Base-by-base conservation (phyloP, 805 yeast genomes). In the Suhomyces prunicola region DNA sequence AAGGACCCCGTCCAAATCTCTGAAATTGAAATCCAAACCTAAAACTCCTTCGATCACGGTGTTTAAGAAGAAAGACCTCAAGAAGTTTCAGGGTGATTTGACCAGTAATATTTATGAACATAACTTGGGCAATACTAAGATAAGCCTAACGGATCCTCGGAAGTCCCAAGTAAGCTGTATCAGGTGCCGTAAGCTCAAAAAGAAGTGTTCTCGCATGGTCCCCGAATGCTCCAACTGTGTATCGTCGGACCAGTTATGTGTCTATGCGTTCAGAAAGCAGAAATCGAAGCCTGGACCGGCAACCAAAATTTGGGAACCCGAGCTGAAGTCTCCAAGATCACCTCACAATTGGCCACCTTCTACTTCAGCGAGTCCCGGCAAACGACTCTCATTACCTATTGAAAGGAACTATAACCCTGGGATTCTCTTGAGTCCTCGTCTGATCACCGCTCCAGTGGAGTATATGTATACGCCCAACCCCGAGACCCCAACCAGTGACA, bases 191-290 rank as follows among this genome's bases (percentile, higher is more conserved):
- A 62, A 65, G 46, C 64, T 59, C 50, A 69, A 69, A 49, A 65
- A 66, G 53, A 69, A 63, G 50, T 69, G 73, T 54, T 61, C 71
- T 6, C 57, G 73, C 22, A 59, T 56, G 15, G 55, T 68, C 4
- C 73, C 73, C 3, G 73, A 69, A 50, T 69, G 73, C 50, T 48
- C 59, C 24, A 66, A 65, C 51, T 69, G 73, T 48, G 52, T 53
- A 13, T 58, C 62, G 8, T 67, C 72, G 9, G 72, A 69, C 19
- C 70, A 68, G 40, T 50, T 68, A 26, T 69, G 73, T 50, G 54
- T 57, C 12, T 69, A 69, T 49, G 44, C 56, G 19, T 64, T 66
- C 4, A 51, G 53, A 57, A 67, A 55, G 53, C 52, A 33, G 55
- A 56, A 53, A 47, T 44, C 50, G 19, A 44, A 44, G 49, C 17